Evolutionary conservation across 1,139 yeast genomes (phyloP), one percentile per base, ranked within the genome.

Genomic region (Tardiomyces blankii): DNA sequence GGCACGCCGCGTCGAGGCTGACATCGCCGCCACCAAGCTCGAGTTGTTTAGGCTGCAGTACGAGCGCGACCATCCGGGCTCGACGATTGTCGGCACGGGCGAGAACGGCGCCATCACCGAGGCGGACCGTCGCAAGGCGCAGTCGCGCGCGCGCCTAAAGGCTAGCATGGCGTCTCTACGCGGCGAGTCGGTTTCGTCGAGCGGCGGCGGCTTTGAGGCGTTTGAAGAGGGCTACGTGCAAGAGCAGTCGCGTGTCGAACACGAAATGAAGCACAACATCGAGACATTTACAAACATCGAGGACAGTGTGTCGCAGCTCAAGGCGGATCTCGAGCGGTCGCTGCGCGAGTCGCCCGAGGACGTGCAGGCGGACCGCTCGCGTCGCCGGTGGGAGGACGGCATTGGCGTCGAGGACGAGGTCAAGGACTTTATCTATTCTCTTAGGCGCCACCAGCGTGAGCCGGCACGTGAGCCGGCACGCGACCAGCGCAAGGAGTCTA

Each of bases 151-250:
- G 43, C 66, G 80, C 48, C 70, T 89, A 53, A 81, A 80, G 53
- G 83, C 89, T 41, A 73, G 95, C 53, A 87, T 89, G 94, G 95
- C 95, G 18, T 86, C 91, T 8, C 71, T 91, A 54, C 88, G 96
- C 0, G 97, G 96, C 1, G 79, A 79, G 51, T 70, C 80, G 1
- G 65, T 69, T 7, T 71, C 70, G 21, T 69, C 74, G 1, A 69
- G 72, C 44, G 70, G 74, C 25, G 25, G 25, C 25, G 65, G 73
- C 14, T 65, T 72, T 46, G 82, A 76, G 46, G 67, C 66, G 38
- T 77, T 75, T 50, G 93, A 86, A 55, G 63, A 69, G 16, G 70
- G 72, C 51, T 70, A 82, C 51, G 74, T 73, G 46, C 74, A 73
- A 49, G 84, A 80, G 50, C 65, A 75, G 27, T 74, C 73, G 27